A percentile compares a stretch with the other conserved stretches of the same genome.
These are phyloP conservation scores for Hymenoscyphus repandus DNA, from an alignment of 2,329 filamentous ascomycete species.

Conservation along the genomic window DNA sequence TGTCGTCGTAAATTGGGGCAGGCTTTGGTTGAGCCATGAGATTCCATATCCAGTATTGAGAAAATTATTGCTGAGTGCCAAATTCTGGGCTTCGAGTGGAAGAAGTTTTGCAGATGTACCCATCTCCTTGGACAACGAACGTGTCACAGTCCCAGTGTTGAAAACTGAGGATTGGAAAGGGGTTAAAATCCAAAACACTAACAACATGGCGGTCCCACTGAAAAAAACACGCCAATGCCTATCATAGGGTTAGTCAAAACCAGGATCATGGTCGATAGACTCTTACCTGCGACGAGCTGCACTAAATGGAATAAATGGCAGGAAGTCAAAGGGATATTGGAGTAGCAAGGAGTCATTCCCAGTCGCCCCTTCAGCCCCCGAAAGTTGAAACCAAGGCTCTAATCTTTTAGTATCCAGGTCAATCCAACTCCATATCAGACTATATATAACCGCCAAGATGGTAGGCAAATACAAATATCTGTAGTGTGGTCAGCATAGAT, in stretches of 20 bases:
- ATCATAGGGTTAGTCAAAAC: neutral
- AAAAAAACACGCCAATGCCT: constrained; percentile 51
- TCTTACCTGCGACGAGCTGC: constrained; percentile 31
- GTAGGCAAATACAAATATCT: too few species aligned
- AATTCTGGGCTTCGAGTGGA: constrained; percentile 28
- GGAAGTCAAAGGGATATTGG: constrained; percentile 47
- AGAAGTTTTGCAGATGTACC: constrained; percentile 24
- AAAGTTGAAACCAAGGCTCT: constrained; percentile 56
- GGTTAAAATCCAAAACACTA: constrained; percentile 51
- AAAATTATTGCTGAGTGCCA: constrained; percentile 33
- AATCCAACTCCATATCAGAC: too few species aligned
- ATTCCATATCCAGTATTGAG: constrained; percentile 42
- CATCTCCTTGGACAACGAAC: constrained; percentile 11
- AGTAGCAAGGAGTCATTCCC: constrained; percentile 45
- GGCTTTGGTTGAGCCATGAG: constrained; percentile 39
- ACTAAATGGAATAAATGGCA: constrained; percentile 38
- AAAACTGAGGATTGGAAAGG: constrained; percentile 51
- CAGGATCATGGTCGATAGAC: neutral
- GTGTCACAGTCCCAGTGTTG: constrained; percentile 32
- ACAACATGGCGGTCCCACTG: constrained; percentile 41
- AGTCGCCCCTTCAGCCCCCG: constrained; percentile 37
- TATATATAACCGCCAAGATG: too few species aligned
- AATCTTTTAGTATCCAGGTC: constrained; percentile 54
- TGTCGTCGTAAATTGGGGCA: constrained; percentile 39
- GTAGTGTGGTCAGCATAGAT: too few species aligned